Base-by-base conservation (phyloP, 768 basidiomycete genomes). In the Imleria badia region DNA sequence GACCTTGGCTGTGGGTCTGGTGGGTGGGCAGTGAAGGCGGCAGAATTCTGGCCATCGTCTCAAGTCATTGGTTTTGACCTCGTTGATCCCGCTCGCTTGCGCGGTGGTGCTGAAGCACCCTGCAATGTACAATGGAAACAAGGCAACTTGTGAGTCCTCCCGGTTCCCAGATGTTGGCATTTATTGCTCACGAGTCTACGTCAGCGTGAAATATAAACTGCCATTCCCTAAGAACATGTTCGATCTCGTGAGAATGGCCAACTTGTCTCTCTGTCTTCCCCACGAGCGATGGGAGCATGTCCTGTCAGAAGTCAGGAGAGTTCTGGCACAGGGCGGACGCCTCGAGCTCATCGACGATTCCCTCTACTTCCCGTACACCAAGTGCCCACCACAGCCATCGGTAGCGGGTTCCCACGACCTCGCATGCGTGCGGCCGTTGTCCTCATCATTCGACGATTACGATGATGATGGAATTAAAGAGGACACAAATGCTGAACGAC, bases 1-100 rank as follows among this genome's bases (percentile, higher is more conserved):
- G 90, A 92, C 62, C 70, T 93, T 13, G 91, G 91, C 3, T 91
- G 89, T 66, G 90, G 91, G 12, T 60, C 78, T 44, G 89, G 89
- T 0, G 64, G 79, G 45, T 93, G 91, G 91, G 74, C 84, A 6
- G 54, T 82, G 0, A 75, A 84, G 45, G 84, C 89, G 5, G 81
- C 86, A 4, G 73, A 65, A 20, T 63, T 70, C n/a, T 93, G 90
- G 90, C 80, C 75, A 20, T 62, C 71, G 6, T 77, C 84, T 19
- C 74, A 76, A 11, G 77, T 91, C 47, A 81, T 80, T 9, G 89
- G 85, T 3, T 74, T 91, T 31, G 88, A 91, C 65, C 68, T 91
- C 22, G 76, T 89, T 2, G 67, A 73, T 48, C 57, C 75, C 41
- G 50, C 48, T 23, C 54, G 48, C 40, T 60, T 73, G 39, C 62